phyloP scores from a whole-genome alignment of 179 eudicot species.

The Silene coronaria region DNA sequence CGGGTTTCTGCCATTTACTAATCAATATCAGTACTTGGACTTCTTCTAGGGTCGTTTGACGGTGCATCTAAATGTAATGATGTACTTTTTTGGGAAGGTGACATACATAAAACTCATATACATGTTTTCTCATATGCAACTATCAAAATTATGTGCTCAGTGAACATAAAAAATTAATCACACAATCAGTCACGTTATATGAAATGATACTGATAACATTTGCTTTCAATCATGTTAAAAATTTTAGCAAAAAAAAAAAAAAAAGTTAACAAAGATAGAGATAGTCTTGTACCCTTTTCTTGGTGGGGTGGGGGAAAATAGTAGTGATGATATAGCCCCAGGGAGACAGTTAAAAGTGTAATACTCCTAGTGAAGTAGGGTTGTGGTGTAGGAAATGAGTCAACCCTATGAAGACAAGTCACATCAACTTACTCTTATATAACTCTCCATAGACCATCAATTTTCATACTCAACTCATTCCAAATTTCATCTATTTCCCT shows the following conservation, averaged over 20 bases:
- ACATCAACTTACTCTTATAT: slow-evolving; percentile 21
- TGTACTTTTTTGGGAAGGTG: neutral
- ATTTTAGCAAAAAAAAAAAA: neutral
- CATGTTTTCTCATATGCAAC: neutral
- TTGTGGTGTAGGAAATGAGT: slow-evolving; percentile 21
- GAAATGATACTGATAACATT: slow-evolving; percentile 18
- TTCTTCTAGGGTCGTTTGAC: neutral
- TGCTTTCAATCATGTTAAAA: slow-evolving; percentile 16
- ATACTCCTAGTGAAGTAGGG: neutral
- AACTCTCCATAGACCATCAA: slow-evolving; percentile 15
- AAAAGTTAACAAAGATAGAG: slow-evolving; percentile 4
- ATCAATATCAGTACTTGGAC: neutral
- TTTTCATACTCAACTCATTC: slow-evolving; percentile 22
- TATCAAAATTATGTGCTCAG: neutral
- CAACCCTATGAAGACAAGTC: slow-evolving; percentile 26
- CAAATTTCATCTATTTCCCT: neutral
- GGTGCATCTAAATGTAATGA: too few species aligned
- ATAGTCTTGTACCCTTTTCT: neutral
- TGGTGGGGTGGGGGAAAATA: slow-evolving; percentile 17
- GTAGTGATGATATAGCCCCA: slow-evolving; percentile 9
- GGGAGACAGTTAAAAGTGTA: slow-evolving; percentile 12
- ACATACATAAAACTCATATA: too few species aligned
- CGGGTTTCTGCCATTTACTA: neutral
- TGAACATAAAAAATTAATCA: neutral
- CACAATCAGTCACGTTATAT: slow-evolving; percentile 9